These are phyloP conservation scores for Lachnellula occidentalis DNA, from an alignment of 2,329 filamentous ascomycete species.

Conservation along the genomic window DNA sequence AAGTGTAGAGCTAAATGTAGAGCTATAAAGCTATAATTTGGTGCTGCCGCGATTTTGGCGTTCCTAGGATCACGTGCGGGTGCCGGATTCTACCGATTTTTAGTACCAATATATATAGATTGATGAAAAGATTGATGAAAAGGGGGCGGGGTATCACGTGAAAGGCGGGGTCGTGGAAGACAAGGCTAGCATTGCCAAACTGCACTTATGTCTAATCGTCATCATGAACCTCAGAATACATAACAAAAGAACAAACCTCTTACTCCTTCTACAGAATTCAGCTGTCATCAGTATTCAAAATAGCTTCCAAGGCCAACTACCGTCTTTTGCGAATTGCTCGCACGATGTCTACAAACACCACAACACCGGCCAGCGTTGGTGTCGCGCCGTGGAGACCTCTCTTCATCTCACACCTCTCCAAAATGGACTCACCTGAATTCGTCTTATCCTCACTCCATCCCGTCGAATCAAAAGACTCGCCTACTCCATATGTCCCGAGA, in stretches of 20 bases:
- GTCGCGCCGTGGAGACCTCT: slow-evolving; percentile 32
- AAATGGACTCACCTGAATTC: slow-evolving; percentile 36
- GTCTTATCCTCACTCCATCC: slow-evolving; percentile 41
- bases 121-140: not conserved
- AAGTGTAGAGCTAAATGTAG: too few species aligned
- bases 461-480: slow-evolving; percentile 29
- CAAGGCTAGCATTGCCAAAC: not conserved
- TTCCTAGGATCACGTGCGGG: too few species aligned
- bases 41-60: too few species aligned
- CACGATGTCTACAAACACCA: slow-evolving; percentile 27
- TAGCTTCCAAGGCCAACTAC: slow-evolving; percentile 26
- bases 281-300: slow-evolving; percentile 17
- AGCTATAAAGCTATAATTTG: too few species aligned
- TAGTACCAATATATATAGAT: too few species aligned
- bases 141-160: not conserved
- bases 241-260: not conserved
- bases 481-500: slow-evolving; percentile 41
- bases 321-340: slow-evolving; percentile 25
- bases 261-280: not conserved
- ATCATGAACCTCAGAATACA: not conserved
- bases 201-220: slow-evolving; percentile 3
- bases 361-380: slow-evolving; percentile 18
- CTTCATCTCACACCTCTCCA: slow-evolving; percentile 31
- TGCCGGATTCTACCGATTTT: too few species aligned
- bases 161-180: not conserved